phyloP scores from a whole-genome alignment of 2,329 filamentous ascomycete species.

The Claviceps paspali region DNA sequence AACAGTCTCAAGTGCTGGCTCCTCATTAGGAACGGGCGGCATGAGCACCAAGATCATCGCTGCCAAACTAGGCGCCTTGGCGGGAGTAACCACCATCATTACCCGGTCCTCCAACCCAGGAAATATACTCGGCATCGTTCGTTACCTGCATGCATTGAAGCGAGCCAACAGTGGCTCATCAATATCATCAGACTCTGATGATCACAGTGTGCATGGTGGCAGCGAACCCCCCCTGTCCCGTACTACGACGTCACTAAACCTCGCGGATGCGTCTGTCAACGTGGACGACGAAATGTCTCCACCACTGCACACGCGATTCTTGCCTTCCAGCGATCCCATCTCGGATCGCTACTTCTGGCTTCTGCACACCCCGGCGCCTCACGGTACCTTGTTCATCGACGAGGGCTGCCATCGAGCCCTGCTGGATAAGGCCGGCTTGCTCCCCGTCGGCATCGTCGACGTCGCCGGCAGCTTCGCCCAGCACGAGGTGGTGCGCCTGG shows the following conservation, averaged over 20 bases:
- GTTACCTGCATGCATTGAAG: slow-evolving; percentile 47
- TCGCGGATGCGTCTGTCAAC: slow-evolving; percentile 13
- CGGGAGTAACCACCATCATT: slow-evolving; percentile 90
- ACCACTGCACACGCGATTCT: slow-evolving; percentile 77
- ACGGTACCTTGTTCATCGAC: slow-evolving; percentile 88
- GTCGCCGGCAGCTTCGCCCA: slow-evolving; percentile 81
- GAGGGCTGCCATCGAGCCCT: slow-evolving; percentile 73
- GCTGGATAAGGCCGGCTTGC: slow-evolving; percentile 66
- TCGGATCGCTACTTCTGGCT: slow-evolving; percentile 96
- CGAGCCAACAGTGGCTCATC: slow-evolving; percentile 2
- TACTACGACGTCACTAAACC: slow-evolving; percentile 27
- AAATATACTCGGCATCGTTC: slow-evolving; percentile 78
- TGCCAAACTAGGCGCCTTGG: slow-evolving; percentile 79
- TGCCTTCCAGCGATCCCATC: slow-evolving; percentile 71
- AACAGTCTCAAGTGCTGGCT: slow-evolving; percentile 73
- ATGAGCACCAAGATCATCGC: slow-evolving; percentile 98
- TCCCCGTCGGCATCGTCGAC: slow-evolving; percentile 81
- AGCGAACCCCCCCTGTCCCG: slow-evolving; percentile 16
- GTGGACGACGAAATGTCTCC: slow-evolving; percentile 16
- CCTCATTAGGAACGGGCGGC: slow-evolving; percentile 77
- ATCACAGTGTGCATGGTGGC: slow-evolving; percentile 9
- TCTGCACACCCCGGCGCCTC: slow-evolving; percentile 76
- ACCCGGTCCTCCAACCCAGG: slow-evolving; percentile 86
- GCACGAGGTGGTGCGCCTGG: slow-evolving; percentile 78
- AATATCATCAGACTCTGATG: slow-evolving; percentile 7